A percentile compares a stretch with the other conserved stretches of the same genome.
Evolutionary conservation across 768 basidiomycete species (phyloP).

Genomic region (Suillus occidentalis): DNA sequence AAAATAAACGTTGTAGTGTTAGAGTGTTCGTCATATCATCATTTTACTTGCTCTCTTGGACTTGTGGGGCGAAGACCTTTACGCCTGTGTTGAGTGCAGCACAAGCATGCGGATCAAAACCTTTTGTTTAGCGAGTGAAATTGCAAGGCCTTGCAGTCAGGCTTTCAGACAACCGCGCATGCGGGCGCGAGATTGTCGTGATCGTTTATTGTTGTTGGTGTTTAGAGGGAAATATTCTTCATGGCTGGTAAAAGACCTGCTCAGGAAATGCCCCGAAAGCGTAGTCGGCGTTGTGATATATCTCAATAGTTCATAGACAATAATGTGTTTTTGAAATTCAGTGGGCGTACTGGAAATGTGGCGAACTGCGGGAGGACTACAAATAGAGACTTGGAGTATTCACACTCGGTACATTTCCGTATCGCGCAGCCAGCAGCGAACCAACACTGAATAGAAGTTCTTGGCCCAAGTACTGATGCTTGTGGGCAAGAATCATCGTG

Average conservation of each 20-base stretch:
- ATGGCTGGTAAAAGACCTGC: neutral
- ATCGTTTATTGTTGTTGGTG: neutral
- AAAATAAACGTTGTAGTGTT: slow-evolving; percentile 58
- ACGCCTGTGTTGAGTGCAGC: neutral
- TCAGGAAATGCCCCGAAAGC: neutral
- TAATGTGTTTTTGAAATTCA: neutral
- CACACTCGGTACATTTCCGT: slow-evolving; percentile 4
- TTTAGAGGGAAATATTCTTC: neutral
- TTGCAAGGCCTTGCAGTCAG: neutral
- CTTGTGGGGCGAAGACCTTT: slow-evolving; percentile 4
- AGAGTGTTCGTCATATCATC: slow-evolving; percentile 18
- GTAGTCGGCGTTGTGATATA: neutral
- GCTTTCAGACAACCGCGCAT: too few relatives aligned
- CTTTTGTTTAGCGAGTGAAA: neutral
- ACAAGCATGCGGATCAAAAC: neutral
- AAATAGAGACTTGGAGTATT: neutral
- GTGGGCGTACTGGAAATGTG: slow-evolving; percentile 19
- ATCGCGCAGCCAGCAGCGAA: slow-evolving; percentile 12
- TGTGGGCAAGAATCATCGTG: slow-evolving; percentile 18
- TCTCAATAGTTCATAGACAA: neutral
- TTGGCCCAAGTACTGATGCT: slow-evolving; percentile 16
- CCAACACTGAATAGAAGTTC: slow-evolving; percentile 3
- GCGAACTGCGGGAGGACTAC: slow-evolving; percentile 17
- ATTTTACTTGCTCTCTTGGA: slow-evolving; percentile 9
- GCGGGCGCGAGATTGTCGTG: neutral